Conservation (phyloP, 1,139 yeast species). For the Zygoascus sp. region DNA sequence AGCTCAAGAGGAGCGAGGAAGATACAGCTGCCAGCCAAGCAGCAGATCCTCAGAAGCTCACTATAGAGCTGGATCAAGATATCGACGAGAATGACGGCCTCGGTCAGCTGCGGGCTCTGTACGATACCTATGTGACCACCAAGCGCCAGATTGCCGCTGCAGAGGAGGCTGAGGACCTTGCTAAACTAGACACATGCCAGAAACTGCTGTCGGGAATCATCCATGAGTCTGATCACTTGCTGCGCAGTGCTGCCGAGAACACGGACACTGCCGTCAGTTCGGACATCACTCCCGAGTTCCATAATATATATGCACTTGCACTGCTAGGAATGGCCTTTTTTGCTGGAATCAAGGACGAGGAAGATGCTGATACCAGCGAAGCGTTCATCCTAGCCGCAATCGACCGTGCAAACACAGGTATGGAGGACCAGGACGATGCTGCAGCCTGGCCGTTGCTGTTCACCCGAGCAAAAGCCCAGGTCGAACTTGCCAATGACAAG, state of each 20-base stretch:
- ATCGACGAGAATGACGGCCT: conserved; percentile 75
- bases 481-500: conserved; percentile 40
- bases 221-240: conserved; percentile 83
- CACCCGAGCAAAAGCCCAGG: conserved; percentile 51
- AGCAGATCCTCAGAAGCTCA: conserved; percentile 38
- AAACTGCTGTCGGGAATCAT: conserved; percentile 70
- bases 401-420: conserved; percentile 64
- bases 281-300: conserved; percentile 51
- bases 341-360: conserved; percentile 21
- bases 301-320: conserved; percentile 68
- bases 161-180: conserved; percentile 34
- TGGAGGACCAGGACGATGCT: conserved; percentile 23
- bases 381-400: conserved; percentile 60
- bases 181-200: conserved; percentile 18
- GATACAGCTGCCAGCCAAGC: conserved; percentile 17
- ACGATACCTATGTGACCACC: conserved; percentile 38
- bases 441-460: conserved; percentile 39
- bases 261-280: no score
- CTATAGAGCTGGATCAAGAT: conserved; percentile 66
- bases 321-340: conserved; percentile 58
- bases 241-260: conserved; percentile 43
- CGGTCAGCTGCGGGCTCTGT: conserved; percentile 66
- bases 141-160: conserved; percentile 27
- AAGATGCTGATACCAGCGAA: conserved; percentile 19
- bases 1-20: conserved; percentile 24